phyloP scores from a whole-genome alignment of 208 protist species.

The Herpetomonas muscarum region DNA sequence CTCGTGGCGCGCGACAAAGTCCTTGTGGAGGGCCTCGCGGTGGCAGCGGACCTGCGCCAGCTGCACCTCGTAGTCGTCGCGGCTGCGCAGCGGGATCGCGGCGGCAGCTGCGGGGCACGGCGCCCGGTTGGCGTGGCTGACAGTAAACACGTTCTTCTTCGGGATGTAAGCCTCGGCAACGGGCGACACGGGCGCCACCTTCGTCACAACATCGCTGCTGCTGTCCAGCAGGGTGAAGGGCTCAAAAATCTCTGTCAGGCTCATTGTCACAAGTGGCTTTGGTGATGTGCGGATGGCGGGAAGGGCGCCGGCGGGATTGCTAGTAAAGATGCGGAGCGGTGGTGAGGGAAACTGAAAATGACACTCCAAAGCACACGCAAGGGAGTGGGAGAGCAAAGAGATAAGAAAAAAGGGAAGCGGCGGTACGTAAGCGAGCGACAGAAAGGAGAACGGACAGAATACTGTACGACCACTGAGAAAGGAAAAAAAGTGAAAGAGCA shows the following conservation, averaged over 20 bases:
- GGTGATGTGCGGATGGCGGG: background rate
- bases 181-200: background rate
- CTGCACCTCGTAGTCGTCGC: constrained; percentile 36
- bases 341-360: background rate
- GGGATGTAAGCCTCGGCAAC: background rate
- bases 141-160: constrained; percentile 36
- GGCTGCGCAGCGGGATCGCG: constrained; percentile 4
- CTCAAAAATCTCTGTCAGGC: too few species aligned
- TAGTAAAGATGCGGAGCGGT: constrained; percentile 1
- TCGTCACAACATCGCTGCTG: background rate
- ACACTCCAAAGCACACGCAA: background rate
- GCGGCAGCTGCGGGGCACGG: constrained; percentile 1
- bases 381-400: constrained; percentile 4
- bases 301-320: background rate
- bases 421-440: background rate
- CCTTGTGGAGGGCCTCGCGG: constrained; percentile 27
- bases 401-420: constrained; percentile 5
- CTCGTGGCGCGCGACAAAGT: constrained; percentile 39
- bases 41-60: constrained; percentile 16
- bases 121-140: constrained; percentile 34
- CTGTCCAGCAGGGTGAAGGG: too few species aligned
- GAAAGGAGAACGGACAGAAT: constrained; percentile 3
- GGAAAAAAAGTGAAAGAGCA: constrained; percentile 4
- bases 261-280: too few species aligned
- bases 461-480: constrained; percentile 1